phyloP scores from a whole-genome alignment of 176 grass and related monocot species.

The Poa annua region DNA sequence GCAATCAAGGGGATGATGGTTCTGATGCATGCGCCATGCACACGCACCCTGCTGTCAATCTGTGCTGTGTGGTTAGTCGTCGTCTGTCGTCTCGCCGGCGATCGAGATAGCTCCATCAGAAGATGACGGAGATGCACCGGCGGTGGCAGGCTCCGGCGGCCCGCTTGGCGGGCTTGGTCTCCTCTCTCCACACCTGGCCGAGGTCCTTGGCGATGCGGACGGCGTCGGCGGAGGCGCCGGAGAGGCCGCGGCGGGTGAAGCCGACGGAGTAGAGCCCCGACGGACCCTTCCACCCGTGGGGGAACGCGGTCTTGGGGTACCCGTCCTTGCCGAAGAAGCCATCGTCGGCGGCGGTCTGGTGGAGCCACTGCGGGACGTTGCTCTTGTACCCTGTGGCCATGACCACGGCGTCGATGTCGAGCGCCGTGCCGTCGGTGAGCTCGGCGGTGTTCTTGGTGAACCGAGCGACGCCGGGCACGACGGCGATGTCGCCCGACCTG shows the following conservation, averaged over 20 bases:
- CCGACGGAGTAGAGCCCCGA: constrained; percentile 87
- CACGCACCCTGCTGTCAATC: constrained; percentile 13
- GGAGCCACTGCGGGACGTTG: constrained; percentile 82
- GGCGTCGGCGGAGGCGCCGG: constrained; percentile 77
- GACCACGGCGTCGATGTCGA: constrained; percentile 71
- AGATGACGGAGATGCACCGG: constrained; percentile 76
- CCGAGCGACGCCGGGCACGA: constrained; percentile 53
- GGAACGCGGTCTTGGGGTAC: constrained; percentile 67
- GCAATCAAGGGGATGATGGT: constrained; percentile 47
- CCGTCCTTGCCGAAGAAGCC: constrained; percentile 82
- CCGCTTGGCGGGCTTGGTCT: constrained; percentile 68
- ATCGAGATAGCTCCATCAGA: constrained; percentile 38
- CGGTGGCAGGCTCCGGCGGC: constrained; percentile 63
- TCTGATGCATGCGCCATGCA: constrained; percentile 23
- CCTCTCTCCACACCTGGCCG: constrained; percentile 71
- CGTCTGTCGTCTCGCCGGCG: background rate
- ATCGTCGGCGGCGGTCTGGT: constrained; percentile 61
- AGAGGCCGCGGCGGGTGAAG: constrained; percentile 75
- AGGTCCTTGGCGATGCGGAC: constrained; percentile 72
- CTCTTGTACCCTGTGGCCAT: constrained; percentile 84
- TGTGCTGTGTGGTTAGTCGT: background rate
- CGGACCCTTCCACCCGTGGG: constrained; percentile 66
- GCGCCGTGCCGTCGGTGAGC: constrained; percentile 56
- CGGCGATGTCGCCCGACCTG: constrained; percentile 58
- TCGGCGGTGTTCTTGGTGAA: constrained; percentile 54